Conservation (phyloP, 345 rosid genomes). For the Bruguiera sexangula region DNA sequence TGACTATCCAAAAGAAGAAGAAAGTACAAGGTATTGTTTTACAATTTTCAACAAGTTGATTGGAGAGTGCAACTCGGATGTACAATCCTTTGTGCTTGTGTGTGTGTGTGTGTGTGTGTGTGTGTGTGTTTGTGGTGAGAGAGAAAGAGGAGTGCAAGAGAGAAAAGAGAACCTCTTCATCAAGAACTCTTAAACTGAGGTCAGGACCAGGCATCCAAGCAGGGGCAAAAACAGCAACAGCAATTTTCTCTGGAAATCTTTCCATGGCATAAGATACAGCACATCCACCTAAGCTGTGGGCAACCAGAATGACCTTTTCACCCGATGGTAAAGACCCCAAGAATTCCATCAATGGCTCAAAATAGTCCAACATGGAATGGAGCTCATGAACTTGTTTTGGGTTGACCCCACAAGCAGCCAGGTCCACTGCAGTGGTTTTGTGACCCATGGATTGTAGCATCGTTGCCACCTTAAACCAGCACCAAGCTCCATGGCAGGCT, state of each 20-base stretch:
- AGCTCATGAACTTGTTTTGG: constrained; percentile 29
- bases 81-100: too few relatives aligned
- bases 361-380: constrained; percentile 27
- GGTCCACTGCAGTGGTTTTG: constrained; percentile 28
- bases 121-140: background rate
- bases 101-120: too few relatives aligned
- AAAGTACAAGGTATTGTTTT: too few relatives aligned
- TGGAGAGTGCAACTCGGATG: too few relatives aligned
- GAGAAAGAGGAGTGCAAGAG: too few relatives aligned
- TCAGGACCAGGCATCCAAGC: constrained; percentile 39
- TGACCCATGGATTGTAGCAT: constrained; percentile 28
- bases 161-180: constrained; percentile 13
- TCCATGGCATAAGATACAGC: constrained; percentile 43
- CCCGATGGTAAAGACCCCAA: constrained; percentile 24
- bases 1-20: too few relatives aligned
- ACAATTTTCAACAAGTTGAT: too few relatives aligned
- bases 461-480: constrained; percentile 35
- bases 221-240: constrained; percentile 29
- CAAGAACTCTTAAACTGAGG: constrained; percentile 9
- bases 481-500: constrained; percentile 34
- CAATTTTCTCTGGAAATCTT: constrained; percentile 33
- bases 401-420: constrained; percentile 34
- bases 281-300: constrained; percentile 38
- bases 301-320: constrained; percentile 44
- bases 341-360: constrained; percentile 37